phyloP scores from a whole-genome alignment of 2,329 filamentous ascomycete species.

The Clathrospora elynae region DNA sequence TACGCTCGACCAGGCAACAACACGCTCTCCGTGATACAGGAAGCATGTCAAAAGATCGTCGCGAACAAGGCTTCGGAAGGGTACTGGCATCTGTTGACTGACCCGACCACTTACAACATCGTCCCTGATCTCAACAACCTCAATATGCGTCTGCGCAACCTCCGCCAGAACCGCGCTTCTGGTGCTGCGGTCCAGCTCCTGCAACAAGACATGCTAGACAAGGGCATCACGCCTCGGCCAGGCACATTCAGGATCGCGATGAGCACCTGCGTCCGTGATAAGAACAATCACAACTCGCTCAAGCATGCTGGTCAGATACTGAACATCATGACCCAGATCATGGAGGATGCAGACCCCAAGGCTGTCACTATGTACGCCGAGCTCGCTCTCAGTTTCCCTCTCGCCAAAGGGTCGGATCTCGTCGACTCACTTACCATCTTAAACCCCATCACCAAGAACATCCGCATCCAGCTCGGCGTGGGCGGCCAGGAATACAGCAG shows the following conservation, averaged over 20 bases:
- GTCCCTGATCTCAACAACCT: constrained; percentile 74
- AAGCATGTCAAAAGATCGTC: constrained; percentile 65
- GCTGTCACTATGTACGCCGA: constrained; percentile 39
- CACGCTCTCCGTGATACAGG: constrained; percentile 71
- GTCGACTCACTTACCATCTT: constrained; percentile 37
- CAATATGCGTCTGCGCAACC: constrained; percentile 68
- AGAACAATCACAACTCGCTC: constrained; percentile 73
- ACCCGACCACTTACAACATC: constrained; percentile 59
- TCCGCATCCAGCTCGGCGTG: constrained; percentile 40
- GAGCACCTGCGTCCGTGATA: constrained; percentile 74
- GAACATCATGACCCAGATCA: constrained; percentile 45
- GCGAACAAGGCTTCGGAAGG: constrained; percentile 66
- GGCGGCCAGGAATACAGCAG: constrained; percentile 15
- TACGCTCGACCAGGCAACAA: constrained; percentile 58
- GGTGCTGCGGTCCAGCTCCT: constrained; percentile 65
- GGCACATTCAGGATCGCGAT: constrained; percentile 75
- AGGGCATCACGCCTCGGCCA: constrained; percentile 35
- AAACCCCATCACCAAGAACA: constrained; percentile 30
- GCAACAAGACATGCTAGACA: constrained; percentile 33
- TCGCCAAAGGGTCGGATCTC: constrained; percentile 37
- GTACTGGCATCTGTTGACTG: constrained; percentile 79
- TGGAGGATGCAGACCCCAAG: constrained; percentile 41
- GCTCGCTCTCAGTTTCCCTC: constrained; percentile 34
- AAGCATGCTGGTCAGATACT: constrained; percentile 68
- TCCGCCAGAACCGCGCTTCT: constrained; percentile 70